A percentile compares a stretch with the other conserved stretches of the same genome.
Conservation (phyloP, 768 basidiomycete genomes). For the Leucocoprinus leucothites region DNA sequence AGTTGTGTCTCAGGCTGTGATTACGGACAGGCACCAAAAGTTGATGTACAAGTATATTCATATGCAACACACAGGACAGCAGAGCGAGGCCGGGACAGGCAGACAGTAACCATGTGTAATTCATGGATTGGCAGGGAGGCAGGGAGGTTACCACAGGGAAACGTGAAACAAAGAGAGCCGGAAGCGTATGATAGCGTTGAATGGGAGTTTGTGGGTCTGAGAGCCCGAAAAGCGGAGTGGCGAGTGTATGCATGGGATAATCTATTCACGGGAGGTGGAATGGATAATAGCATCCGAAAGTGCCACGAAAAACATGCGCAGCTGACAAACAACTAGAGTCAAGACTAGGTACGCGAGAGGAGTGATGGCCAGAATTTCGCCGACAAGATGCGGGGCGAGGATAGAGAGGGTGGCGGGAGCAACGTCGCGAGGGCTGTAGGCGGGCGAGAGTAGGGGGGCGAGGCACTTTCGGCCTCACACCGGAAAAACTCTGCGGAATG, state of each 20-base stretch:
- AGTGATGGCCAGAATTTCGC: not conserved
- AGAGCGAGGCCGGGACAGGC: not conserved
- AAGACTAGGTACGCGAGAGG: no score
- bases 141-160: not conserved
- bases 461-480: no score
- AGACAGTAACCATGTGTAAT: constrained; percentile 1
- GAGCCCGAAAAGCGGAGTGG: not conserved
- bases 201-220: not conserved
- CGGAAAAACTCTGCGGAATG: no score
- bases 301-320: not conserved
- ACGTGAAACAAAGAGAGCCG: not conserved
- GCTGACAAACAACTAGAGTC: not conserved
- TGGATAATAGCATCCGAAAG: not conserved
- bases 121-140: not conserved
- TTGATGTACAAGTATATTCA: not conserved
- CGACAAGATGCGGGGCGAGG: not conserved
- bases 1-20: constrained; percentile 1
- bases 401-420: not conserved
- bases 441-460: not conserved
- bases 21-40: not conserved
- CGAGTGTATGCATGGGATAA: constrained; percentile 6
- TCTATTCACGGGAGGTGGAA: constrained; percentile 1
- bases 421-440: no score
- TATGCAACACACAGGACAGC: not conserved
- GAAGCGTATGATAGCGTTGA: not conserved